Conservation (phyloP, 2,329 filamentous ascomycete species). For the Karstenula rhodostoma region DNA sequence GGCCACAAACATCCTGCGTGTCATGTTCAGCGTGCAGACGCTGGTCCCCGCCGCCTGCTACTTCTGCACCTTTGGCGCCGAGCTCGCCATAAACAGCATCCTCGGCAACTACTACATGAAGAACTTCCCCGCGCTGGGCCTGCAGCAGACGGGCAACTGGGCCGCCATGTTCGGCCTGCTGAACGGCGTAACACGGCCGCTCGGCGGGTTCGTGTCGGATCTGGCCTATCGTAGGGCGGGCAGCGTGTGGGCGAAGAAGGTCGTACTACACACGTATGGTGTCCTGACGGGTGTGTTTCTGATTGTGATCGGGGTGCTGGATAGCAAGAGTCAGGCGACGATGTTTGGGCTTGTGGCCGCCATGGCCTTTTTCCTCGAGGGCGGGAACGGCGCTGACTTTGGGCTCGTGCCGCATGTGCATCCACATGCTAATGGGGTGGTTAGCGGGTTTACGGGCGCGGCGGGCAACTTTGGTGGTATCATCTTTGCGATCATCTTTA, state of each 20-base stretch:
- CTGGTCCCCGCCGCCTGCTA: slow-evolving; percentile 62
- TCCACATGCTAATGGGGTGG: slow-evolving; percentile 77
- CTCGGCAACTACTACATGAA: slow-evolving; percentile 64
- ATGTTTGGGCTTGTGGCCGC: slow-evolving; percentile 79
- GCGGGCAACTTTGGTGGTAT: slow-evolving; percentile 86
- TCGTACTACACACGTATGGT: slow-evolving; percentile 62
- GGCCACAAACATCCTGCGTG: slow-evolving; percentile 64
- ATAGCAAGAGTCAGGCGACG: slow-evolving; percentile 66
- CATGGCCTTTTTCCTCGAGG: slow-evolving; percentile 82
- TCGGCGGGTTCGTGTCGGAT: slow-evolving; percentile 68
- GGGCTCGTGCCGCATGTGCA: slow-evolving; percentile 85
- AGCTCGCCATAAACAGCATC: slow-evolving; percentile 66
- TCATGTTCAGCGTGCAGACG: slow-evolving; percentile 68
- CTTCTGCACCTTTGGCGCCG: slow-evolving; percentile 67
- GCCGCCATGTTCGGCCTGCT: slow-evolving; percentile 78
- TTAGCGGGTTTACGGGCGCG: slow-evolving; percentile 79
- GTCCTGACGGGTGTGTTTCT: slow-evolving; percentile 66
- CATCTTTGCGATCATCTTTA: slow-evolving; percentile 80
- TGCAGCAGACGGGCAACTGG: slow-evolving; percentile 64
- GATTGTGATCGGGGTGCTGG: slow-evolving; percentile 65
- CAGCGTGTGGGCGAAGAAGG: slow-evolving; percentile 69
- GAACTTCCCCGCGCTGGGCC: slow-evolving; percentile 61
- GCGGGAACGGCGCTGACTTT: slow-evolving; percentile 84
- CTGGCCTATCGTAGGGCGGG: slow-evolving; percentile 58
- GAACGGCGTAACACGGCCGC: slow-evolving; percentile 70